phyloP scores from a whole-genome alignment of 176 grass and related monocot species.

The Carex scoparia region DNA sequence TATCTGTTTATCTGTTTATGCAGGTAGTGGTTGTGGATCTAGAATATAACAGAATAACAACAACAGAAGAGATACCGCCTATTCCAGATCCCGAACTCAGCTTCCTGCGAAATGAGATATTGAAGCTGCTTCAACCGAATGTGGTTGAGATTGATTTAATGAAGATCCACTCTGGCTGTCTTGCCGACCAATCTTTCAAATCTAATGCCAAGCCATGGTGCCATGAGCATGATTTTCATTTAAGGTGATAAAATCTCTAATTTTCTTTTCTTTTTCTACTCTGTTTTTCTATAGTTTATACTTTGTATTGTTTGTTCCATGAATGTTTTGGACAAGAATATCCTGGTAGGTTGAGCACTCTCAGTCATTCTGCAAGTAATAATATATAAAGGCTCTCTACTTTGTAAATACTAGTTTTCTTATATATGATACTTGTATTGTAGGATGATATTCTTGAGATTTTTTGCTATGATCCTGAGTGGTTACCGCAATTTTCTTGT shows the following conservation, averaged over 20 bases:
- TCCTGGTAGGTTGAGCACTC: background rate
- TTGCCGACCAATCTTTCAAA: slow-evolving; percentile 58
- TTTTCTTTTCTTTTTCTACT: slow-evolving; percentile 5
- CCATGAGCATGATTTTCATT: slow-evolving; percentile 88
- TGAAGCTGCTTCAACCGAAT: slow-evolving; percentile 92
- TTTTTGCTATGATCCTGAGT: slow-evolving; percentile 88
- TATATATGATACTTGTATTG: slow-evolving; percentile 33
- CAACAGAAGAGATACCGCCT: slow-evolving; percentile 82
- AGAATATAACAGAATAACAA: slow-evolving; percentile 91
- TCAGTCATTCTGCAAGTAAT: slow-evolving; percentile 8
- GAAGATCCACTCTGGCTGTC: slow-evolving; percentile 88
- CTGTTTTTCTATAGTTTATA: background rate
- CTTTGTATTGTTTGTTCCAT: background rate
- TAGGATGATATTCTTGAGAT: slow-evolving; percentile 99
- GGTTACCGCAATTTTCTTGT: slow-evolving; percentile 99
- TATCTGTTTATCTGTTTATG: slow-evolving; percentile 27
- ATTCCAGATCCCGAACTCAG: slow-evolving; percentile 76
- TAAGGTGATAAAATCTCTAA: slow-evolving; percentile 56
- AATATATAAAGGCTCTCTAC: background rate
- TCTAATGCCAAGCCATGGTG: slow-evolving; percentile 69
- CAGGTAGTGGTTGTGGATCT: slow-evolving; percentile 99
- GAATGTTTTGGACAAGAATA: background rate
- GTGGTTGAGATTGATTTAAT: slow-evolving; percentile 89
- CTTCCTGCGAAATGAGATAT: slow-evolving; percentile 92
- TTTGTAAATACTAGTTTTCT: slow-evolving; percentile 32